Evolutionary conservation across 2,329 filamentous ascomycete genomes (phyloP).

Genomic region (Pseudogymnoascus sp.): DNA sequence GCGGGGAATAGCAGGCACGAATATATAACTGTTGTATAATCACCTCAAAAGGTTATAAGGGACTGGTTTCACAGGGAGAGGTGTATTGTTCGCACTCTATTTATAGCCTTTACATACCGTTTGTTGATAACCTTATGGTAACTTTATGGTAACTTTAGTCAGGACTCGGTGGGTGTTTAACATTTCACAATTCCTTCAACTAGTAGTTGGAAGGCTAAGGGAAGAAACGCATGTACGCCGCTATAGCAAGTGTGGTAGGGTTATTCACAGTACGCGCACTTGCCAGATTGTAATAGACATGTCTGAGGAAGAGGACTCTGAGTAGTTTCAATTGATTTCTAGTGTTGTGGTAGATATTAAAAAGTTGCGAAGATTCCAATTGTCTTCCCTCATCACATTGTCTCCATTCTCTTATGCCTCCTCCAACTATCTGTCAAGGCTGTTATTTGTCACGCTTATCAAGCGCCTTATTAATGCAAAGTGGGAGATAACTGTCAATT

Average conservation of each 20-base stretch:
- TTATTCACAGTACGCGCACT: background rate
- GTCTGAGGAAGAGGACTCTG: background rate
- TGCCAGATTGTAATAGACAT: background rate
- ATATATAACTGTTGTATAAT: slow-evolving; percentile 13
- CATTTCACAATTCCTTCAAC: background rate
- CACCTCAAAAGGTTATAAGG: background rate
- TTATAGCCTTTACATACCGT: too few relatives aligned
- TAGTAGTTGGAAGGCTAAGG: background rate
- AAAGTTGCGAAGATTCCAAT: background rate
- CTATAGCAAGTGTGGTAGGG: background rate
- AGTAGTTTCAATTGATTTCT: background rate
- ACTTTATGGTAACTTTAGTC: too few relatives aligned
- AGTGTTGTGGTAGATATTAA: background rate
- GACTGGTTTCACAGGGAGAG: background rate
- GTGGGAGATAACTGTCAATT: background rate
- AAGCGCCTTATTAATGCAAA: background rate
- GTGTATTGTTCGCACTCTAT: too few relatives aligned
- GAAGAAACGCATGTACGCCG: background rate
- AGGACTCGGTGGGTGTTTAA: background rate
- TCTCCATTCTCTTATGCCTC: background rate
- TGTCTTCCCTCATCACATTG: background rate
- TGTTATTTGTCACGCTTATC: background rate
- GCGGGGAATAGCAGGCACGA: slow-evolving; percentile 3
- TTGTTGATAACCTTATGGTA: too few relatives aligned
- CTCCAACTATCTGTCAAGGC: background rate